Evolutionary conservation across 352 stramenopile species (phyloP).

Genomic region (Phytopythium delawarense): DNA sequence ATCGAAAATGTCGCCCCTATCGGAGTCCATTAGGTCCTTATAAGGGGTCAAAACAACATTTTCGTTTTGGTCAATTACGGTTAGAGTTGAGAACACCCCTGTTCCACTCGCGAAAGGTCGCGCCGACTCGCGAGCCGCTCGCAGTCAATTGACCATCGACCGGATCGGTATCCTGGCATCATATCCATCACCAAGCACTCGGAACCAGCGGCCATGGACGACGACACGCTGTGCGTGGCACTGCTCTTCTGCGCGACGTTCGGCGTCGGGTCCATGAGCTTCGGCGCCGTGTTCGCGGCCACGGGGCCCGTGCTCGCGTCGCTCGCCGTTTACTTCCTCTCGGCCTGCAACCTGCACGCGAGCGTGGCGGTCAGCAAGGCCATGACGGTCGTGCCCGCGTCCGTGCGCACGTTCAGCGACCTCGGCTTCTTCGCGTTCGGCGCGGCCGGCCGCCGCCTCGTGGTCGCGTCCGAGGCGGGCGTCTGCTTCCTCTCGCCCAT

Average conservation of each 20-base stretch:
- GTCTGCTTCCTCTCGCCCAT: constrained; percentile 67
- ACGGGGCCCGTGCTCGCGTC: constrained; percentile 50
- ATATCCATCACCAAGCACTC: not conserved
- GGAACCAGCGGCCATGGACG: constrained; percentile 4
- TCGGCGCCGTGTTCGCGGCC: constrained; percentile 58
- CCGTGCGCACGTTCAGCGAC: constrained; percentile 68
- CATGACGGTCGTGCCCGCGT: constrained; percentile 39
- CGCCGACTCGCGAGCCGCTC: too few relatives aligned
- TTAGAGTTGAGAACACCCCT: too few relatives aligned
- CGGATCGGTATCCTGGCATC: not conserved
- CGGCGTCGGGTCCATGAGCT: constrained; percentile 70
- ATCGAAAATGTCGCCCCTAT: too few relatives aligned
- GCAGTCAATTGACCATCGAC: too few relatives aligned
- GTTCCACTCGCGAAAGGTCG: too few relatives aligned
- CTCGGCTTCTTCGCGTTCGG: constrained; percentile 66
- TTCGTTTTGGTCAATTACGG: too few relatives aligned
- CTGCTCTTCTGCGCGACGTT: constrained; percentile 76
- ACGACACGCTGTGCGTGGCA: constrained; percentile 55
- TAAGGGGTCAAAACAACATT: too few relatives aligned
- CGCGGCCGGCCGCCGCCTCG: constrained; percentile 33
- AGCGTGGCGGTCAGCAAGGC: constrained; percentile 62
- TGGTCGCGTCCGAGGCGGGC: constrained; percentile 51
- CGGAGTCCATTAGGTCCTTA: too few relatives aligned
- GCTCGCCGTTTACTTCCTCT: constrained; percentile 68
- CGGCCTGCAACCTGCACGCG: constrained; percentile 71